Base-by-base conservation (phyloP, 306 rosid species). In the Echinosophora koreensis region DNA sequence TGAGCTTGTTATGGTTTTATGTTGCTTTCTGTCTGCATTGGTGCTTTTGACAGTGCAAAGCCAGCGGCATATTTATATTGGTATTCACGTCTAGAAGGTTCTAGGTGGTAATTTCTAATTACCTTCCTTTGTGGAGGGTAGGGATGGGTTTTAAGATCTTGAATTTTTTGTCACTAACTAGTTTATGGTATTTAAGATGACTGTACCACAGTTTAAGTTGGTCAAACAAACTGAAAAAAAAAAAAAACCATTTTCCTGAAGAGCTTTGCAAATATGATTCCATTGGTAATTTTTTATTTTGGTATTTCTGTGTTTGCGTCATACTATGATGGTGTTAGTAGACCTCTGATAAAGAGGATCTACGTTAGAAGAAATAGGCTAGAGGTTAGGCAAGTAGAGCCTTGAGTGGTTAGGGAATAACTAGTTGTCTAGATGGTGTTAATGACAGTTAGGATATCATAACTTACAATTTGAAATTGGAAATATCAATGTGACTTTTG, bases 1-100 rank as follows among this genome's bases (percentile, higher is more conserved):
- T 44, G 9, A 52, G 44, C 63, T 47, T 51, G 50, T 44, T 15
- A 13, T 66, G 46, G 11, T 78, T 34, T 78, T 57, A 12, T 39
- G 27, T 62, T 49, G 28, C 18, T 22, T n/a, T 4, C 7, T 22
- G 42, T 37, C n/a, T 73, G 17, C 5, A 4, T 51, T 63, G 6
- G 5, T 8, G 12, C 15, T 27, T 35, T 51, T 55, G 22, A 49
- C 71, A 74, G 38, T 74, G 16, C 9, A 15, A 58, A 49, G 34
- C 51, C 16, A 3, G 27, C 34, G 32, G 2, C 42, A 35, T 9
- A 32, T 80, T 57, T 57, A 4, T 32, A 17, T 39, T 32, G 9
- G 42, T 9, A 11, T 38, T 50, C n/a, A 51, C 28, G 15, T 61
- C 0, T 16, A 44, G 32, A 64, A 58, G 39, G 38, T 46, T 59